Evolutionary conservation across 257 asterid genomes (phyloP).

Genomic region (Lycium barbarum): DNA sequence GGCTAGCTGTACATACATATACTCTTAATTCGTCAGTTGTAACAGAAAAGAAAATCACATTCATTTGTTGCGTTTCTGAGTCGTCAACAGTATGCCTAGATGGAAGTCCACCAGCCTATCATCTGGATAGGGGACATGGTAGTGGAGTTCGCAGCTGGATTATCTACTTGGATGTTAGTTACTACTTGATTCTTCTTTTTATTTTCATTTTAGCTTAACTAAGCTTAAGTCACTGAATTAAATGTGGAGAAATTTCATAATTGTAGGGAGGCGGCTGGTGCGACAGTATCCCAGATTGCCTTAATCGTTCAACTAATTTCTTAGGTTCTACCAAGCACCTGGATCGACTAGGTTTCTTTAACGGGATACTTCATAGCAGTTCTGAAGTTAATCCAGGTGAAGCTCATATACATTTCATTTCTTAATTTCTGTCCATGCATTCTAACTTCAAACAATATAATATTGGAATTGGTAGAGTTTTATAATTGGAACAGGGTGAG

Average conservation of each 20-base stretch:
- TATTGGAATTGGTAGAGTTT: slow-evolving; percentile 52
- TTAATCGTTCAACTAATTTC: slow-evolving; percentile 37
- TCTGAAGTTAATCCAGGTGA: slow-evolving; percentile 70
- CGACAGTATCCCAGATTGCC: slow-evolving; percentile 57
- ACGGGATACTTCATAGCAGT: slow-evolving; percentile 67
- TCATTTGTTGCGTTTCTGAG: not conserved
- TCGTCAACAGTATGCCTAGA: not conserved
- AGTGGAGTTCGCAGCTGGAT: too few species aligned
- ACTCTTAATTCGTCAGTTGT: too few species aligned
- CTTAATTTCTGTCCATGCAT: not conserved
- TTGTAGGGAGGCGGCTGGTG: slow-evolving; percentile 99
- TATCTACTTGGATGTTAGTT: too few species aligned
- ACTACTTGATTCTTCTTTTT: too few species aligned
- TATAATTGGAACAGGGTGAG: slow-evolving; percentile 79
- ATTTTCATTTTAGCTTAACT: too few species aligned
- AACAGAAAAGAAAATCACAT: not conserved
- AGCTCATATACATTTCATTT: not conserved
- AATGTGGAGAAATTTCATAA: too few species aligned
- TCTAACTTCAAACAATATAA: not conserved
- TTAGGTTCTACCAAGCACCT: not conserved
- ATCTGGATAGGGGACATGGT: not conserved
- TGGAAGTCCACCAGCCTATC: slow-evolving; percentile 29
- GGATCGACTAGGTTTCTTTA: too few species aligned
- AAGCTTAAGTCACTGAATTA: too few species aligned
- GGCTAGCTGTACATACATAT: too few species aligned